phyloP scores from a whole-genome alignment of 306 rosid species.

The Carpinus viminea region DNA sequence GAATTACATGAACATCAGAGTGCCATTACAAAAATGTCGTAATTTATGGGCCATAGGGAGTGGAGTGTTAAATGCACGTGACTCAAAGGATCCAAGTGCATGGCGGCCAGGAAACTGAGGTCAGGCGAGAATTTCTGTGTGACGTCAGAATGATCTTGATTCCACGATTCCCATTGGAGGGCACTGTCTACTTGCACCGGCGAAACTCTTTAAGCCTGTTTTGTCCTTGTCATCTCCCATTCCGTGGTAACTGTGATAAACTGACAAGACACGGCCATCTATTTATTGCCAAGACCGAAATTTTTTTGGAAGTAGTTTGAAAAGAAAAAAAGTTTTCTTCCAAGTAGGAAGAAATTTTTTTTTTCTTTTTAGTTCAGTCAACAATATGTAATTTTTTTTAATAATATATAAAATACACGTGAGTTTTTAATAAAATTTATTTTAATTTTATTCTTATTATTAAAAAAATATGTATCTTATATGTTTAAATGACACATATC shows the following conservation, averaged over 20 bases:
- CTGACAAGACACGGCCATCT: neutral
- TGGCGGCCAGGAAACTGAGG: slow-evolving; percentile 48
- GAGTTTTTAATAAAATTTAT: too few species aligned
- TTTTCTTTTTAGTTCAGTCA: too few species aligned
- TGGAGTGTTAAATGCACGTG: slow-evolving; percentile 24
- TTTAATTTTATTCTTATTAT: too few species aligned
- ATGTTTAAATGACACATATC: too few species aligned
- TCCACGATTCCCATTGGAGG: too few species aligned
- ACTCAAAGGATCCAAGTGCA: slow-evolving; percentile 29
- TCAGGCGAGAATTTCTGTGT: slow-evolving; percentile 18
- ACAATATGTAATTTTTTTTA: too few species aligned
- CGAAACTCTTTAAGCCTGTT: neutral
- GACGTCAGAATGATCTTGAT: neutral
- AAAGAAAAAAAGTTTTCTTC: too few species aligned
- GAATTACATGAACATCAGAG: slow-evolving; percentile 10
- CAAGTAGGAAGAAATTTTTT: too few species aligned
- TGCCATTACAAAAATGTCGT: neutral
- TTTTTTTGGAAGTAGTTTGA: too few species aligned
- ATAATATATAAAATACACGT: too few species aligned
- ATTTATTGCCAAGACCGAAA: too few species aligned
- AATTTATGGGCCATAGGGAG: slow-evolving; percentile 5
- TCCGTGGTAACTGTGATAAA: neutral
- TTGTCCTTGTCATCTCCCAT: neutral
- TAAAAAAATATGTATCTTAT: too few species aligned
- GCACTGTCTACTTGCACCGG: neutral